Base-by-base conservation (phyloP, 176 grass and related monocot species). In the Oryza meyeriana region DNA sequence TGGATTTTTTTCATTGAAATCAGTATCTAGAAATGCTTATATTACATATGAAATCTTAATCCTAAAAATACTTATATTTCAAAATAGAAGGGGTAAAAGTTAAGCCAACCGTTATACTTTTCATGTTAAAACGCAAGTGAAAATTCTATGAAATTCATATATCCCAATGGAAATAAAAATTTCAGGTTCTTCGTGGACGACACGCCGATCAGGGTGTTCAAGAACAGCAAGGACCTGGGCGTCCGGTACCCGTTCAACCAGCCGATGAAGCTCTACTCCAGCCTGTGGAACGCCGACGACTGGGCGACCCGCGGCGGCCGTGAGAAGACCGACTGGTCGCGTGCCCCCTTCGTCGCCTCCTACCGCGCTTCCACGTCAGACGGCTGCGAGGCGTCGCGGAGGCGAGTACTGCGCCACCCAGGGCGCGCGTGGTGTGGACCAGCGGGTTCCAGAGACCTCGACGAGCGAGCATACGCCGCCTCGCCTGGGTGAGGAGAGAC, bases 231-330 rank as follows among this genome's bases (percentile, higher is more conserved):
- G 30, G 93, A 94, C n/a, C 78, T 94, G 0, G 93, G 93, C 0
- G 84, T 94, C 31, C 75, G 87, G 8, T 94, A 82, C 68, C 93
- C 93, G 5, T 92, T 94, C 89, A 82, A 85, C 73, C 89, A 94
- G 82, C 92, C 92, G 18, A 94, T 94, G 92, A 94, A 94, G 90
- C 90, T 94, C 41, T 94, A 94, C 89, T 92, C 87, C 12, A 91
- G 89, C 76, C 83, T 91, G 29, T 94, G 92, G 92, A 94, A 94
- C 83, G 92, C 89, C 63, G 92, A 91, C 66, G 92, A 94, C 86
- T 94, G 92, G 92, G 92, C 92, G 0, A 94, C 92, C 0, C 85
- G 89, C 11, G 92, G 92, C 52, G 92, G 92, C 0, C 17, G 80
- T 1, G 92, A 94, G 90, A 94, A 94, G 89, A 94, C 92, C 42